Evolutionary conservation across 441 rosid species (phyloP), one percentile per base, ranked within the genome.

Genomic region (Corymbia citriodora): DNA sequence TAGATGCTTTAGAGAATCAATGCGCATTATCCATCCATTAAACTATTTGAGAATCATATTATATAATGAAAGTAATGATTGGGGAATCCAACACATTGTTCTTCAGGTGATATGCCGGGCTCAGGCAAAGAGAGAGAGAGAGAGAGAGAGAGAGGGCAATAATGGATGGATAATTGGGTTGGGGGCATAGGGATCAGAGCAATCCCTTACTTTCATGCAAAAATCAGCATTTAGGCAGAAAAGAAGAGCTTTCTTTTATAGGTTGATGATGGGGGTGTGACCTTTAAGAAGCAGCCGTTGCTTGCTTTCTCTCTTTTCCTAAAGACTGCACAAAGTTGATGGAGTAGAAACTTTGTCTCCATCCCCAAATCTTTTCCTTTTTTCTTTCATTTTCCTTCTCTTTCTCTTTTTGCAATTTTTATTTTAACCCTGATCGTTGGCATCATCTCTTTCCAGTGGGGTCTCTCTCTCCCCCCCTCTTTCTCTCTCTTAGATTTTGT

Each of bases 151-250:
- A 72, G 89, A 86, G 89, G 88, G 89, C 92, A 94, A 94, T 94
- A 90, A 96, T 94, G 92, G 88, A 90, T 89, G 92, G 92, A 94
- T 94, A 91, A 93, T 96, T 94, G 93, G 91, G 92, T 87, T 92
- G 88, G 29, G 54, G 52, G 88, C 90, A 91, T 93, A 90, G 92
- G 91, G 96, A 95, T 96, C 97, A 94, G 91, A 95, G 95, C 93
- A 93, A 88, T 94, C 94, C 90, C 88, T 90, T 94, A 94, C 95
- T 96, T 94, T 93, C 92, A 95, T 94, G 94, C 93, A 91, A 90
- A 74, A 90, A 81, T 53, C 79, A 83, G 85, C 91, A 90, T 88
- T 63, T 68, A 88, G 19, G 55, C 85, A 57, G 57, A 91, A 92
- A 90, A 91, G 82, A 89, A 90, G 88, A 89, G 93, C 93, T 93